Base-by-base conservation (phyloP, 108 stramenopile genomes). In the Parietichytrium sp. region DNA sequence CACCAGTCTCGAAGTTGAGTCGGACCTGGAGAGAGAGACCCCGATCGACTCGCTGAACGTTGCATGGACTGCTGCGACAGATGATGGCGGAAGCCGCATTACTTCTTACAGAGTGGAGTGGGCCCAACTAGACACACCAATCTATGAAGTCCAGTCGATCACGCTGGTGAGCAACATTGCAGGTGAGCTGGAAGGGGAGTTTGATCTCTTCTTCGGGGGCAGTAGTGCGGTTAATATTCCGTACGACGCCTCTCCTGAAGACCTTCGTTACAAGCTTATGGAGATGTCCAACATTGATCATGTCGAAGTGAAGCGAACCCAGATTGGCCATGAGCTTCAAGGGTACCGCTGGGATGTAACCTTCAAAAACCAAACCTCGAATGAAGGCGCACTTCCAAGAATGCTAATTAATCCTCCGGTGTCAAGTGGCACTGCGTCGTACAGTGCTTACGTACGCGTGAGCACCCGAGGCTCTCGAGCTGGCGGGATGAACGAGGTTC, bases 311-410 rank as follows among this genome's bases (percentile, higher is more conserved):
- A 23, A 15, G 3, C 51, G 80, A 3, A 51, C 38, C 6, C 4
- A 15, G 51, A 42, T 51, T 4, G 47, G 88, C 27, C 53, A 82
- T n/a, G 48, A 72, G 13, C 80, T 38, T 25, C 20, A 81, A 54
- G 92, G 92, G 27, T 91, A 87, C 87, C 53, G 54, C 30, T 93
- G 92, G 92, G 54, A 55, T 26, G 55, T 93, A 13, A 91, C 90
- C 13, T 93, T 93, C 83, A 84, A 84, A 27, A 83, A 83, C 48
- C 82, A 81, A 48, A 27, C 55, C 49, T 15, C 79, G 26, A 89
- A 91, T 52, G 81, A 89, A 78, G 92, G 91, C 29, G 88, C 91
- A 52, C 81, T 83, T 53, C 88, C 88, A 26, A 78, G 87, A n/a
- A 52, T 85, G 15, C 16, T 51, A 6, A 18, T 25, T 13, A 27